phyloP scores from a whole-genome alignment of 2,329 filamentous ascomycete genomes.

The Apiospora marii region DNA sequence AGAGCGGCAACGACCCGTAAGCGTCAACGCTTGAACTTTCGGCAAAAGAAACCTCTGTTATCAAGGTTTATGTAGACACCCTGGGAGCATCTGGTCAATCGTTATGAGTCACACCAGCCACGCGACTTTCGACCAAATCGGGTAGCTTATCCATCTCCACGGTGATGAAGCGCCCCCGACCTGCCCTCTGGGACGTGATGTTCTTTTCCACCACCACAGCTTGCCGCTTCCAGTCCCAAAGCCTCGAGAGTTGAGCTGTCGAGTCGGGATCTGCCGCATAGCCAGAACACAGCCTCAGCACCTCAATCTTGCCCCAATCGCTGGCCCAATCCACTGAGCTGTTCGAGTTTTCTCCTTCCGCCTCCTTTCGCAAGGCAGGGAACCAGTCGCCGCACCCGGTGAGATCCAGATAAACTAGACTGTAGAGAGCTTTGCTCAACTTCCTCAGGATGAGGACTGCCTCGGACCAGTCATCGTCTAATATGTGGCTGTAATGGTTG shows the following conservation, averaged over 20 bases:
- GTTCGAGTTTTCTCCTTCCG: slow-evolving; percentile 49
- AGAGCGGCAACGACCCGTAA: too few species aligned
- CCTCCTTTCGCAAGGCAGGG: slow-evolving; percentile 52
- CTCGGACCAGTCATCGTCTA: slow-evolving; percentile 68
- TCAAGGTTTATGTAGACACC: neutral
- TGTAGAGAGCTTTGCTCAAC: slow-evolving; percentile 62
- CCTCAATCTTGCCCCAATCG: slow-evolving; percentile 61
- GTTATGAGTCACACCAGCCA: neutral
- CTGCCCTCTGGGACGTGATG: slow-evolving; percentile 54
- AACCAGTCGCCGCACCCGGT: slow-evolving; percentile 67
- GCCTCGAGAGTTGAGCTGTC: slow-evolving; percentile 43
- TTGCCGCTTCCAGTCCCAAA: slow-evolving; percentile 46
- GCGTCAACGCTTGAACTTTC: neutral
- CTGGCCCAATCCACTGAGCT: slow-evolving; percentile 60
- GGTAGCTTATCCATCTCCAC: slow-evolving; percentile 52
- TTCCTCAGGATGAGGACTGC: slow-evolving; percentile 62
- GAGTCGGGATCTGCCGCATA: slow-evolving; percentile 48
- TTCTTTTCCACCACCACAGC: slow-evolving; percentile 56
- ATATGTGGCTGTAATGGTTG: slow-evolving; percentile 62
- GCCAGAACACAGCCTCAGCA: slow-evolving; percentile 54
- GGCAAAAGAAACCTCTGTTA: neutral
- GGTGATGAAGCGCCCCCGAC: slow-evolving; percentile 56
- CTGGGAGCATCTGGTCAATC: neutral
- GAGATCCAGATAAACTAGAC: slow-evolving; percentile 67
- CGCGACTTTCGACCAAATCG: neutral